Conservation (phyloP, 495 filamentous ascomycete species). For the Parmelia sp. region DNA sequence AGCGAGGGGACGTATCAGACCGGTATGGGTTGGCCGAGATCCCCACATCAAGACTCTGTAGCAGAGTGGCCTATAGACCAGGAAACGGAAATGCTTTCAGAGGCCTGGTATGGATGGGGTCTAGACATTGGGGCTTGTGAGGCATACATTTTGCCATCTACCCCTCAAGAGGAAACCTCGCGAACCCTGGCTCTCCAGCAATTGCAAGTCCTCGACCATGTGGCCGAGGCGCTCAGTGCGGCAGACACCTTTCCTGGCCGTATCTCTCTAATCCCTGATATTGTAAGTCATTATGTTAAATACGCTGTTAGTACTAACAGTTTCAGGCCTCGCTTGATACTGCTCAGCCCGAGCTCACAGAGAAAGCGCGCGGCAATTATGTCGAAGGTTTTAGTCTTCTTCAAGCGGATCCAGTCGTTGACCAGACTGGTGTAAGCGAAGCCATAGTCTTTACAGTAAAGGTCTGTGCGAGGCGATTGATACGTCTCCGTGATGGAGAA, state of each 20-base stretch:
- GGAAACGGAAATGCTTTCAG: constrained; percentile 49
- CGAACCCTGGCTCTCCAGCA: neutral
- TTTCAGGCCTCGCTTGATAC: constrained; percentile 45
- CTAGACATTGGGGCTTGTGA: constrained; percentile 28
- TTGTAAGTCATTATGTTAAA: neutral
- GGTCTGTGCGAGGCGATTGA: constrained; percentile 18
- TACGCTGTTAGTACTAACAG: neutral
- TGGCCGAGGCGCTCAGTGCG: constrained; percentile 22
- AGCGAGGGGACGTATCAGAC: constrained; percentile 71
- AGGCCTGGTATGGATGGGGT: constrained; percentile 53
- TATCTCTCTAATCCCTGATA: constrained; percentile 12
- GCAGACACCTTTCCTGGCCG: constrained; percentile 19
- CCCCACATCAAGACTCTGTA: constrained; percentile 39
- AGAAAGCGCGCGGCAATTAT: constrained; percentile 57
- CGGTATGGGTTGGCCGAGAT: constrained; percentile 71
- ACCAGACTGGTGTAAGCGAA: constrained; percentile 38
- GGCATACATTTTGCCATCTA: neutral
- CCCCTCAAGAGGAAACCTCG: neutral
- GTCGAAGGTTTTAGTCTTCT: constrained; percentile 56
- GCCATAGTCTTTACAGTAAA: constrained; percentile 35
- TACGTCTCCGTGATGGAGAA: neutral
- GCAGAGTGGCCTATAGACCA: constrained; percentile 22
- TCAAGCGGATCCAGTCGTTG: constrained; percentile 40
- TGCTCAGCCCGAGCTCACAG: constrained; percentile 51
- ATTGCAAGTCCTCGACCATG: constrained; percentile 12